Percentiles rank a stretch among this genome's conserved stretches.
Conservation (phyloP, 805 yeast genomes). For the Candida jianshihensis region DNA sequence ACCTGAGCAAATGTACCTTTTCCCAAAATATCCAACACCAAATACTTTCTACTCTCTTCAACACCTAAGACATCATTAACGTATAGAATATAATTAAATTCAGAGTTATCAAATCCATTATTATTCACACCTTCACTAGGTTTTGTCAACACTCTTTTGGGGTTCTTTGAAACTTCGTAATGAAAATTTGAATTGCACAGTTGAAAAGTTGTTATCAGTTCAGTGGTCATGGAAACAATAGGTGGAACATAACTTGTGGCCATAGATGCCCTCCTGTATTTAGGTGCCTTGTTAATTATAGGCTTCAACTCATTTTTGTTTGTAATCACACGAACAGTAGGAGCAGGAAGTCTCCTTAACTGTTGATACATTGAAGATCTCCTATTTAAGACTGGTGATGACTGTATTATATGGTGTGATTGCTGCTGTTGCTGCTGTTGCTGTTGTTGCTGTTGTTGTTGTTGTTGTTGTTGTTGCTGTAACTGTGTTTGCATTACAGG, state of each 20-base stretch:
- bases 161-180: constrained; percentile 80
- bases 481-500: constrained; percentile 19
- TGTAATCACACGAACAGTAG: constrained; percentile 38
- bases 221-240: constrained; percentile 67
- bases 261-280: constrained; percentile 62
- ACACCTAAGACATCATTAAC: constrained; percentile 91
- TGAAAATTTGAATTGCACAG: constrained; percentile 81
- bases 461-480: constrained; percentile 12
- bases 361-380: constrained; percentile 22
- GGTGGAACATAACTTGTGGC: constrained; percentile 69
- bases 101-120: constrained; percentile 82
- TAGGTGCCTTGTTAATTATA: constrained; percentile 50
- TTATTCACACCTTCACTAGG: constrained; percentile 79
- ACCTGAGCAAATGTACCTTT: constrained; percentile 99
- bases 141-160: constrained; percentile 86
- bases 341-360: constrained; percentile 35
- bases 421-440: constrained; percentile 1
- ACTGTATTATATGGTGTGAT: too few relatives aligned
- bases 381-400: constrained; percentile 7
- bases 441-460: constrained; percentile 4
- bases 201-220: constrained; percentile 71
- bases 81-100: constrained; percentile 84
- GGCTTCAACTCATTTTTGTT: constrained; percentile 54
- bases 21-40: constrained; percentile 86
- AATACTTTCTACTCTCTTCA: constrained; percentile 77